These are phyloP conservation scores for Boletus calvinii DNA, from an alignment of 1,284 basidiomycete genomes.

Conservation along the genomic window DNA sequence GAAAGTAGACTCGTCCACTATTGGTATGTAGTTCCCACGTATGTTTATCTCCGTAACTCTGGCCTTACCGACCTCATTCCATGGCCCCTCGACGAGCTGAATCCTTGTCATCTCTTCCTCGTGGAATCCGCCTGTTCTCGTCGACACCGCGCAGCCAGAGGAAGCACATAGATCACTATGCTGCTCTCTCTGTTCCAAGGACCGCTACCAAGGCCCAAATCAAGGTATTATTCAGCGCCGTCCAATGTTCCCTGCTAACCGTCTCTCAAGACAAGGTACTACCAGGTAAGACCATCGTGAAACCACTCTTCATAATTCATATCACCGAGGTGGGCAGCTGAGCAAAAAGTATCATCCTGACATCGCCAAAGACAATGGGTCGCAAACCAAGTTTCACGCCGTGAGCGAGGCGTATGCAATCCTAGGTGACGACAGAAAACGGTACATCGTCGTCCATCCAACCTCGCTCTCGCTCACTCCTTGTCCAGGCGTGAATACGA, in stretches of 20 bases:
- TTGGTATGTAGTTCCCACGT: conserved; percentile 25
- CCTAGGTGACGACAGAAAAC: conserved; percentile 46
- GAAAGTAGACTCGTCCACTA: neutral
- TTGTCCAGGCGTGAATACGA: conserved; percentile 33
- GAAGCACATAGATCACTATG: conserved; percentile 39
- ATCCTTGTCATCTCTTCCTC: neutral
- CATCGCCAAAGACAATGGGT: conserved; percentile 39
- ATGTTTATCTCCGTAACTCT: conserved; percentile 14
- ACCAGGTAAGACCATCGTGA: conserved; percentile 36
- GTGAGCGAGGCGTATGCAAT: conserved; percentile 50
- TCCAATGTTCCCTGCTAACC: conserved; percentile 6
- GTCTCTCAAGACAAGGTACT: conserved; percentile 41
- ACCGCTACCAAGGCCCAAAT: conserved; percentile 47
- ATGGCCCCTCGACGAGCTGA: neutral
- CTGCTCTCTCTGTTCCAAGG: conserved; percentile 41
- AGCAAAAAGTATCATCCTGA: conserved; percentile 54
- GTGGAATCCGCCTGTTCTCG: conserved; percentile 19
- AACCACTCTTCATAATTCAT: neutral
- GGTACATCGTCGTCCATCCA: conserved; percentile 30
- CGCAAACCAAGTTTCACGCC: conserved; percentile 44
- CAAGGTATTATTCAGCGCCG: conserved; percentile 35
- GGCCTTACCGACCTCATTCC: too few species aligned
- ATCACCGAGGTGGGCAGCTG: conserved; percentile 33
- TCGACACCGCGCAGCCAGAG: conserved; percentile 16
- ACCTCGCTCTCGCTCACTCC: neutral